Evolutionary conservation across 495 filamentous ascomycete genomes (phyloP), one percentile per base, ranked within the genome.

Genomic region (Podospora pseudocomata): DNA sequence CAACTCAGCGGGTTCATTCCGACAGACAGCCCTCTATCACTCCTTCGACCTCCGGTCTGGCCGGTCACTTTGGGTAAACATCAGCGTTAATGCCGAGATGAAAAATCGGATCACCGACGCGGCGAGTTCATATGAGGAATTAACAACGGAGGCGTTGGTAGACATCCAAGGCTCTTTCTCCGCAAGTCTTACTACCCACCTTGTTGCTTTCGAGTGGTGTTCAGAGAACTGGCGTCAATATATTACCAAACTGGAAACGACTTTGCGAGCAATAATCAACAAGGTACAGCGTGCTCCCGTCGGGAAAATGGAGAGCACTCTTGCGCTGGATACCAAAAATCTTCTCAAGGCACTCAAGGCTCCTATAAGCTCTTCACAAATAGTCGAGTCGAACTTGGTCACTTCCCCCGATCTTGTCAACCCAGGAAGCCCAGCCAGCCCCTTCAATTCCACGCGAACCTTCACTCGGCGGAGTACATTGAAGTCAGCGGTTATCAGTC

Each of bases 151-250:
- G 59, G 5, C 59, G 18, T 30, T 61, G 13, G 13, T 15, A 4
- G 11, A 15, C 23, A 23, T 61, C 5, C 4, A 7, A 9, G 59
- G 59, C 3, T 61, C 23, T 5, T 61, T 61, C 26, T 18, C 18
- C 1, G 59, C 59, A 28, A 30, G 26, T 5, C 59, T 61, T 6
- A 61, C 20, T 4, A 61, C 59, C 18, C 59, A 61, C 26, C 59
- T 61, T 4, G 30, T 61, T 61, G 16, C 30, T 3, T 61, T 61
- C 16, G 59, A 61, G 27, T 61, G 59, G 59, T 61, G 59, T 20
- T 18, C 9, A 7, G 59, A 61, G 59, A 61, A 30, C 5, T 61
- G 59, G 59, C 59, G 59, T 6, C 16, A 28, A 15, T 61, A 61
- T 26, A 61, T 28, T 16, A 30, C 16, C n/a, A 4, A 30, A 16